Conservation (phyloP, 495 filamentous ascomycete genomes). For the Lindgomyces ingoldianus region DNA sequence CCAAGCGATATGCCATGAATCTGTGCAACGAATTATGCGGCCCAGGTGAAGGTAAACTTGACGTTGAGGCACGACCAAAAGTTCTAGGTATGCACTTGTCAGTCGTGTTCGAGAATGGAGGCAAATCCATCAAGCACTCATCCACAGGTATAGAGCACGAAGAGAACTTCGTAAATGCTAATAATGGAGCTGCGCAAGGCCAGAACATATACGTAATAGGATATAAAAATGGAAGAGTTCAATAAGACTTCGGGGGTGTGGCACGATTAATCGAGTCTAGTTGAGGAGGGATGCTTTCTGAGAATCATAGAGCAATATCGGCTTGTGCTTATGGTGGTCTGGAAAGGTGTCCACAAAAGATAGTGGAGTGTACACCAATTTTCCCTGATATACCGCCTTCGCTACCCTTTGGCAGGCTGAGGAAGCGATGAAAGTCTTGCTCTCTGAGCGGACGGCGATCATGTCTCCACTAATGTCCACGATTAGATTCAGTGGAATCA, state of each 20-base stretch:
- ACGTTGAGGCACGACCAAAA: conserved; percentile 76
- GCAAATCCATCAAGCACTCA: conserved; percentile 73
- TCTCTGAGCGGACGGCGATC: conserved; percentile 66
- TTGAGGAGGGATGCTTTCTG: conserved; percentile 58
- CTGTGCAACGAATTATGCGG: too few relatives aligned
- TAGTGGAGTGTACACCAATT: conserved; percentile 68
- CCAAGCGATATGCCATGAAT: too few relatives aligned
- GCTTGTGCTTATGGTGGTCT: conserved; percentile 69
- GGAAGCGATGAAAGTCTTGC: conserved; percentile 63
- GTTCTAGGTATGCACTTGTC: conserved; percentile 74
- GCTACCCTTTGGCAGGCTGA: conserved; percentile 70
- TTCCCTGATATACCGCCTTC: conserved; percentile 66
- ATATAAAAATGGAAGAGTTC: conserved; percentile 71
- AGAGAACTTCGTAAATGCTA: conserved; percentile 58
- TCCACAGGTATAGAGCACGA: conserved; percentile 64
- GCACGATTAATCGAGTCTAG: conserved; percentile 73
- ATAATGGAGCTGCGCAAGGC: conserved; percentile 53
- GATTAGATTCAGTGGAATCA: neutral
- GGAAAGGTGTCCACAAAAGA: conserved; percentile 69
- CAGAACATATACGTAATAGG: conserved; percentile 59
- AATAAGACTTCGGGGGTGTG: conserved; percentile 63
- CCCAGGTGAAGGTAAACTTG: too few relatives aligned
- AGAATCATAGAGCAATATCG: conserved; percentile 64
- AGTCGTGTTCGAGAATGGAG: conserved; percentile 70
- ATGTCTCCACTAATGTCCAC: neutral